Base-by-base conservation (phyloP, 2,329 filamentous ascomycete genomes). In the Hymenoscyphus scutula region DNA sequence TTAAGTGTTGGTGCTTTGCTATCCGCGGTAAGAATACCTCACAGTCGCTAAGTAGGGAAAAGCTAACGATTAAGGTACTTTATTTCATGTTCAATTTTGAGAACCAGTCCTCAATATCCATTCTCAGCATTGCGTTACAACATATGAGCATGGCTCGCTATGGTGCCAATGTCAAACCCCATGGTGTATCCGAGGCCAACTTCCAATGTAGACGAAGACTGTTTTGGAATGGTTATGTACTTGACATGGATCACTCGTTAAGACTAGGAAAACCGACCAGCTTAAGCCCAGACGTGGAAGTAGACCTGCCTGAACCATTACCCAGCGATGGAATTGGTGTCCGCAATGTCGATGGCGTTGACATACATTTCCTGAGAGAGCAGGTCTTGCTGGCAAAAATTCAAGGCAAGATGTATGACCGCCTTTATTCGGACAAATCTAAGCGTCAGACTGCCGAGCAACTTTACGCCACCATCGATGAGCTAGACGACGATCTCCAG, bases 1-100 rank as follows among this genome's bases (percentile, higher is more conserved):
- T 10, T 66, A 15, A 53, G 56, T 30, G 37, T 64, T 37, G 62
- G 59, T 15, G 54, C 64, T 23, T 32, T 66, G 53, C 15, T 64
- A 23, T 64, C 57, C 5, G 45, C 58, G 17, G 62, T 62, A 62
- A 58, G 53, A 27, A 48, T 7, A 41, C n/a, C n/a, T 27, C 29
- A 32, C n/a, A 23, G 19, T 19, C 29, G 29, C 6, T 25, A 29
- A 19, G n/a, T 25, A 19, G 19, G n/a, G n/a, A 25, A 15, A 25
- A 10, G 17, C 27, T 61, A 38, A 58, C 45, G 3, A 15, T 6
- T 23, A 34, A 66, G 64, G 56, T 54, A 6, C 41, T 62, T 34
- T 66, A 59, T 29, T 66, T 66, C 38, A 61, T 66, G 60, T 56
- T 66, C 29, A 55, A 53, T 23, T 59, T 58, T 27, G 64, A 66